These are phyloP conservation scores for Mortierella sp. DNA, from an alignment of 371 early-diverging fungal species.

Conservation along the genomic window DNA sequence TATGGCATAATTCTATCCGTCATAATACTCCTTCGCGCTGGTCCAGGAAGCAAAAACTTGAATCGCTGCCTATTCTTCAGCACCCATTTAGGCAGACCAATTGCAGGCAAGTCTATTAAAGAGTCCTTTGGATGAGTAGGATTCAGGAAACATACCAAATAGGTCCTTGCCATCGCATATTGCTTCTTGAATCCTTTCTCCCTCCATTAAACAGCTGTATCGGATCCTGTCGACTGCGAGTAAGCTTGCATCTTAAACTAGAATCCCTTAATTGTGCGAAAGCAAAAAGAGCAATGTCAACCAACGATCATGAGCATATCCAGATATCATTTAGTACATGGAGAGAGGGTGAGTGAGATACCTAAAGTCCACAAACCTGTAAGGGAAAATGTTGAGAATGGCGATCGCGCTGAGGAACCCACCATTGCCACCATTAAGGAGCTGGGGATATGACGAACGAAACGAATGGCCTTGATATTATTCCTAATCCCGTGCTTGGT, in stretches of 20 bases:
- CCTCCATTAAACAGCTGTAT: constrained; percentile 6
- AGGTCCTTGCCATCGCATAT: constrained; percentile 31
- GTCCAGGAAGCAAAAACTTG: constrained; percentile 63
- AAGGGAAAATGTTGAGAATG: constrained; percentile 13
- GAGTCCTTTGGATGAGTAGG: constrained; percentile 63
- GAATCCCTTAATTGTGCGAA: constrained; percentile 21
- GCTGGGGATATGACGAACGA: constrained; percentile 5
- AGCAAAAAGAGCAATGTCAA: constrained; percentile 42
- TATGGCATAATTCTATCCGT: background rate
- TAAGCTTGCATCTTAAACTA: constrained; percentile 26
- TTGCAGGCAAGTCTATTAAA: constrained; percentile 58
- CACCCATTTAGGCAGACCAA: constrained; percentile 56
- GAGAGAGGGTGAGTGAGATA: constrained; percentile 41
- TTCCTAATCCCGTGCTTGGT: background rate
- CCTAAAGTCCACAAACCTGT: constrained; percentile 41
- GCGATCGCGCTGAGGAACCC: background rate
- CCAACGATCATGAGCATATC: constrained; percentile 56
- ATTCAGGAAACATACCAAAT: constrained; percentile 66
- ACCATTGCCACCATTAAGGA: background rate
- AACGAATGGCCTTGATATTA: background rate
- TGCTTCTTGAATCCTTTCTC: constrained; percentile 10
- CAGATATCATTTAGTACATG: constrained; percentile 38
- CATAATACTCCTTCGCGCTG: constrained; percentile 28
- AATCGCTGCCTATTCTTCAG: constrained; percentile 54
- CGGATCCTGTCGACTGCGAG: constrained; percentile 23